Conservation (phyloP, 768 basidiomycete genomes). For the Phaffia australis region DNA sequence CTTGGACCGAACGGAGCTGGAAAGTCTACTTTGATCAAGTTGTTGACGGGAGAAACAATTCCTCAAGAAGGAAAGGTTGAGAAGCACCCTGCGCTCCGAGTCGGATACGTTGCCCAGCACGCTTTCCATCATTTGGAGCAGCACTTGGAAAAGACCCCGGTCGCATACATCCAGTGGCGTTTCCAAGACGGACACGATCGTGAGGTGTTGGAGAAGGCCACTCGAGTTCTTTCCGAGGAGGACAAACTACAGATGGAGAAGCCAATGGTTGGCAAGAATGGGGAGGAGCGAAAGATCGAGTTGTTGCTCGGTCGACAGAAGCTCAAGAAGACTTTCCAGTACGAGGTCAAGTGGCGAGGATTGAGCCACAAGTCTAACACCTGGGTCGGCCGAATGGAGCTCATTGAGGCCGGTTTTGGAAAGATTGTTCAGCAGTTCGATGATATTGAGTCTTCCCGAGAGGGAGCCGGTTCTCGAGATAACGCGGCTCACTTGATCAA, state of each 20-base stretch:
- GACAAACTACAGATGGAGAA: slow-evolving; percentile 67
- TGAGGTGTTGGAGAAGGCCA: slow-evolving; percentile 81
- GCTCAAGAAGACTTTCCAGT: slow-evolving; percentile 75
- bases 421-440: slow-evolving; percentile 92
- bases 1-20: slow-evolving; percentile 90
- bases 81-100: slow-evolving; percentile 85
- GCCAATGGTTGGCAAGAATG: slow-evolving; percentile 84
- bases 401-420: slow-evolving; percentile 72
- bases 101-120: slow-evolving; percentile 95
- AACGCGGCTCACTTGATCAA: slow-evolving; percentile 69
- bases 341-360: slow-evolving; percentile 53
- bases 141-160: slow-evolving; percentile 91
- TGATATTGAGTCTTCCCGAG: slow-evolving; percentile 87
- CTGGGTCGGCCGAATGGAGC: slow-evolving; percentile 79
- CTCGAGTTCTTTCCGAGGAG: slow-evolving; percentile 77
- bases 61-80: slow-evolving; percentile 86
- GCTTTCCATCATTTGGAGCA: slow-evolving; percentile 91
- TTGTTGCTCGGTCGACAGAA: slow-evolving; percentile 90
- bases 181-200: slow-evolving; percentile 98
- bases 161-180: slow-evolving; percentile 74
- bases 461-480: slow-evolving; percentile 85
- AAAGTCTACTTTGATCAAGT: slow-evolving; percentile 90
- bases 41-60: slow-evolving; percentile 85
- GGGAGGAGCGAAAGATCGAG: slow-evolving; percentile 82
- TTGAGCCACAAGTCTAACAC: slow-evolving; percentile 59